Percentiles rank a stretch among this genome's conserved stretches.
Conservation (phyloP, 2,329 filamentous ascomycete species). For the Hyphodiscus sp. region DNA sequence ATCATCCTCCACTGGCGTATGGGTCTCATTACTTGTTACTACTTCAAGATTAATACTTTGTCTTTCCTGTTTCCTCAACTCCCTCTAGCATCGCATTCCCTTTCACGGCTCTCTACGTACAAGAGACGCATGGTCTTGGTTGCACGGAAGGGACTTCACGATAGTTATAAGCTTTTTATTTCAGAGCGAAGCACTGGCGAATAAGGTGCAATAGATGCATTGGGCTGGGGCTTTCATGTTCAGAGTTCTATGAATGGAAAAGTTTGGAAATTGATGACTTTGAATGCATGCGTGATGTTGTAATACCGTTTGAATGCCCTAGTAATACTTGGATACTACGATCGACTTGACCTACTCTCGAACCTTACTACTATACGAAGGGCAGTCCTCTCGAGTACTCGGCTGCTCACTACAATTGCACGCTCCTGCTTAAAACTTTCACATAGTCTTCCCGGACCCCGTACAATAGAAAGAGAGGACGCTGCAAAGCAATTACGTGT, state of each 20-base stretch:
- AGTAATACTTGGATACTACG: too few species aligned
- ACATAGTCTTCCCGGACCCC: too few species aligned
- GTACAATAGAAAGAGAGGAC: too few species aligned
- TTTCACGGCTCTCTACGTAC: slow-evolving; percentile 19
- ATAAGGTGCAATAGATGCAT: slow-evolving; percentile 27
- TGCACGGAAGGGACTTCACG: slow-evolving; percentile 24
- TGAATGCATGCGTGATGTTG: background rate
- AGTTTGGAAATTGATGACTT: slow-evolving; percentile 8
- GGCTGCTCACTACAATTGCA: too few species aligned
- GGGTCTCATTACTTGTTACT: slow-evolving; percentile 17
- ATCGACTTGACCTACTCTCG: too few species aligned
- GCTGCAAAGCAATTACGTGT: slow-evolving; percentile 9
- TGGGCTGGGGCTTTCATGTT: slow-evolving; percentile 19
- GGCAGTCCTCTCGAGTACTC: too few species aligned
- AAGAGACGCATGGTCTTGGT: slow-evolving; percentile 20
- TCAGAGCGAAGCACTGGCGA: slow-evolving; percentile 28
- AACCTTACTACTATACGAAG: too few species aligned
- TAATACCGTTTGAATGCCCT: too few species aligned
- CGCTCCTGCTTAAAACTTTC: too few species aligned
- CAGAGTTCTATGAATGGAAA: slow-evolving; percentile 24
- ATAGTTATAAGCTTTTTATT: slow-evolving; percentile 25
- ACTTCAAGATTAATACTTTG: slow-evolving; percentile 27
- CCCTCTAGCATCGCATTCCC: slow-evolving; percentile 19
- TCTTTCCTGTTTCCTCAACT: slow-evolving; percentile 15
- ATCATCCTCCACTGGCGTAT: slow-evolving; percentile 16